phyloP scores from a whole-genome alignment of 345 rosid species.

The Ailanthus altissimus region DNA sequence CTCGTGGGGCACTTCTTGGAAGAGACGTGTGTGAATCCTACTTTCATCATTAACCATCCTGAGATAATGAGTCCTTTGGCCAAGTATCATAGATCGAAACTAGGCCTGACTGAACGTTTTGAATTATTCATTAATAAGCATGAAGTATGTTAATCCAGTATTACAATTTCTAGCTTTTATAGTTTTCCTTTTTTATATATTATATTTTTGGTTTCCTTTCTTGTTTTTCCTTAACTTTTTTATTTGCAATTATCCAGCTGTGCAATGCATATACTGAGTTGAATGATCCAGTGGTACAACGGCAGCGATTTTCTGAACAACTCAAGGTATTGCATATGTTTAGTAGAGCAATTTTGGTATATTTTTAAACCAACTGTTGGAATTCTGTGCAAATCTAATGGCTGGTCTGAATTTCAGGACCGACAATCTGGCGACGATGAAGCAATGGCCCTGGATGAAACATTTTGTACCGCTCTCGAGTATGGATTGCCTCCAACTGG shows the following conservation, averaged over 20 bases:
- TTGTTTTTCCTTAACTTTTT: neutral
- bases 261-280: constrained; percentile 97
- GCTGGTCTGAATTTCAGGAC: constrained; percentile 44
- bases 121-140: constrained; percentile 91
- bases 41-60: constrained; percentile 91
- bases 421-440: constrained; percentile 96
- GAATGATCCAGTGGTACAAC: constrained; percentile 97
- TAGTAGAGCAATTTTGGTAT: neutral
- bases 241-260: constrained; percentile 39
- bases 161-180: neutral
- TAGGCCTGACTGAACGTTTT: constrained; percentile 84
- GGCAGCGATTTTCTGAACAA: constrained; percentile 88
- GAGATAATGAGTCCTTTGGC: constrained; percentile 93
- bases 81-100: constrained; percentile 76
- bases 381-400: neutral
- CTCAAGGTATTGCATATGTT: constrained; percentile 60
- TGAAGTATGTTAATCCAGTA: constrained; percentile 49
- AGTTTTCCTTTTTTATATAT: neutral
- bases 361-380: neutral
- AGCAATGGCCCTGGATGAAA: constrained; percentile 97
- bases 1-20: constrained; percentile 96
- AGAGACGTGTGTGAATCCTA: constrained; percentile 86
- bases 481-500: constrained; percentile 94
- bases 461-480: constrained; percentile 84
- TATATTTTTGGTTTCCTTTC: neutral